Base-by-base conservation (phyloP, 352 stramenopile genomes). In the Phytophthora constricta region DNA sequence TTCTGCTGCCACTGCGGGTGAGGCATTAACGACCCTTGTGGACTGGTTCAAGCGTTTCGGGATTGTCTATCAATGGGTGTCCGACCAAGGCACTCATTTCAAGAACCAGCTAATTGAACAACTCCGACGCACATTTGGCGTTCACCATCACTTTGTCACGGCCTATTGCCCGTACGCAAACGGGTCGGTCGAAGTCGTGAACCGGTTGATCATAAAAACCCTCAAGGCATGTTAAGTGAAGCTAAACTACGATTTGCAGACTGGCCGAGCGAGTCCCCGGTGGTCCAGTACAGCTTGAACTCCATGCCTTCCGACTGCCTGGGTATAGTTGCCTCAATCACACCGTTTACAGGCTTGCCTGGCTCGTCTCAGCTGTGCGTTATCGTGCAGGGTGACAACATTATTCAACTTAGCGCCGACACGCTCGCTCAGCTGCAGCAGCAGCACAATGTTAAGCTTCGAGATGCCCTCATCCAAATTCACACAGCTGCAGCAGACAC, bases 111-210 rank as follows among this genome's bases (percentile, higher is more conserved):
- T 76, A 0, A 56, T 80, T 8, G 47, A 50, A 0, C 20, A 56
- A 25, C 20, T 76, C 13, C 48, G 19, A 3, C 19, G 39, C 0
- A 23, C 25, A 2, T n/a, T 77, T 3, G 65, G 64, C 16, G 22
- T 43, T 0, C 28, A 65, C 0, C 76, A 79, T 27, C 69, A 77
- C 54, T 77, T 77, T n/a, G 59, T 46, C 0, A 68, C 65, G 0
- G 62, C 65, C 1, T 81, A 80, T 26, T 69, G 23, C 3, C 72
- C 75, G 4, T 79, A 60, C 68, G 63, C 64, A 0, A 84, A 84
- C 42, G 72, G 53, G 0, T 74, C 57, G 50, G 58, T 80, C 1
- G 69, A 81, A 55, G 70, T 76, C 0, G 60, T 78, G 0, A 81
- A 80, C 20, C 47, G 68, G 4, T n/a, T 69, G n/a, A n/a, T n/a